Conservation (phyloP, 495 filamentous ascomycete genomes). For the Xanthoparmelia taractica region DNA sequence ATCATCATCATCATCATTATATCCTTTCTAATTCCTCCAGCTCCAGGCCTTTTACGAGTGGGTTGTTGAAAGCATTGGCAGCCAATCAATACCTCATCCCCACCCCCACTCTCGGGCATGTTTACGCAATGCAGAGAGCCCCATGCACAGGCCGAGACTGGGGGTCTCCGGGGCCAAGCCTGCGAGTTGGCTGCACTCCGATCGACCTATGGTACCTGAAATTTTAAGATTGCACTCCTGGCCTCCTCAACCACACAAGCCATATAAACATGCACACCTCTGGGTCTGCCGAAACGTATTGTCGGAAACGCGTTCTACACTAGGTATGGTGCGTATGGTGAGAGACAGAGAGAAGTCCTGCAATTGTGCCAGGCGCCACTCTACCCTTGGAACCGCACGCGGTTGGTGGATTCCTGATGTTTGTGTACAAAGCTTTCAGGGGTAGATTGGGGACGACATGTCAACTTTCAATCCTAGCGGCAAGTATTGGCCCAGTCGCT, state of each 20-base stretch:
- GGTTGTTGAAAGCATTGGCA: background rate
- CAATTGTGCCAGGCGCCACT: background rate
- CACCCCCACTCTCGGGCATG: background rate
- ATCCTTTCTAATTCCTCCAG: background rate
- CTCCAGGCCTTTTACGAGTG: too few relatives aligned
- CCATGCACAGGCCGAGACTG: background rate
- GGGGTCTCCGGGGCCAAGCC: background rate
- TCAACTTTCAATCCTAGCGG: background rate
- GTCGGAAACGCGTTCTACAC: background rate
- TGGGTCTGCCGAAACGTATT: background rate
- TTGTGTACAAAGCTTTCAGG: background rate
- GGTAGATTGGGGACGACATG: background rate
- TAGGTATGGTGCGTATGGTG: too few relatives aligned
- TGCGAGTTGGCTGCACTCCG: background rate
- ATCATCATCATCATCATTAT: too few relatives aligned
- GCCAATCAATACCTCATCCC: background rate
- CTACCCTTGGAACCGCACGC: background rate
- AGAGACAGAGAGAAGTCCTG: background rate
- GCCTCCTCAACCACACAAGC: background rate
- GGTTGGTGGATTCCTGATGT: too few relatives aligned
- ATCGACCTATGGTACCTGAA: background rate
- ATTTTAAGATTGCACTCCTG: background rate
- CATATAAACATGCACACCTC: background rate
- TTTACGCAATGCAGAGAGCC: background rate
- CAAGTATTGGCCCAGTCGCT: background rate